Conservation (phyloP, 202 grass and related monocot species). For the Schoenoplectus triqueter region DNA sequence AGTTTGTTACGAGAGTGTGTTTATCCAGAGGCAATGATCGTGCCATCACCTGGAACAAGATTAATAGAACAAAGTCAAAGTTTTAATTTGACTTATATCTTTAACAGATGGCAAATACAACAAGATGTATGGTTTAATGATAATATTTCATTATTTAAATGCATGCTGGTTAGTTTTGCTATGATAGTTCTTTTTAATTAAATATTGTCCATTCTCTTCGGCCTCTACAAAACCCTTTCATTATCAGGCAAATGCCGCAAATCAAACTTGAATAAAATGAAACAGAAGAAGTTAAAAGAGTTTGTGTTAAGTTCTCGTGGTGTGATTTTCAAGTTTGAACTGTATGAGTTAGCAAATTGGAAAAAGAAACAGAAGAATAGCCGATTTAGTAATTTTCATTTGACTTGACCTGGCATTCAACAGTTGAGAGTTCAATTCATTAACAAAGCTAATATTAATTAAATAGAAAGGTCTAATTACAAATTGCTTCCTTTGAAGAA, state of each 20-base stretch:
- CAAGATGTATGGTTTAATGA: neutral
- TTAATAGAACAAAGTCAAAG: neutral
- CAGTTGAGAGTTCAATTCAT: slow-evolving; percentile 52
- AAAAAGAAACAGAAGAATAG: neutral
- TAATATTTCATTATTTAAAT: neutral
- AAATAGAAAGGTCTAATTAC: neutral
- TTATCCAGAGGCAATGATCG: slow-evolving; percentile 80
- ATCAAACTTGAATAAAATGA: slow-evolving; percentile 2
- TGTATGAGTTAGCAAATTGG: neutral
- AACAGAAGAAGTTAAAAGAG: neutral
- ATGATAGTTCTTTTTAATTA: neutral
- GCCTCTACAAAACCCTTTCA: neutral
- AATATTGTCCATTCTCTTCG: neutral
- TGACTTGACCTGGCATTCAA: slow-evolving; percentile 65
- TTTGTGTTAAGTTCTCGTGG: neutral
- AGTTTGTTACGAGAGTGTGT: slow-evolving; percentile 60
- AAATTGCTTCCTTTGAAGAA: neutral
- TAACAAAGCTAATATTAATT: neutral
- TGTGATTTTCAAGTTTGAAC: neutral
- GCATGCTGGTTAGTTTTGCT: neutral
- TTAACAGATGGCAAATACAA: neutral
- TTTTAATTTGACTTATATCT: slow-evolving; percentile 15
- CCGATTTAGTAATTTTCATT: slow-evolving; percentile 37
- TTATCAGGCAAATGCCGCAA: neutral
- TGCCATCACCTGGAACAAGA: slow-evolving; percentile 34